These are phyloP conservation scores for Annulohypoxylon bovei DNA, from an alignment of 495 filamentous ascomycete species.

Conservation along the genomic window DNA sequence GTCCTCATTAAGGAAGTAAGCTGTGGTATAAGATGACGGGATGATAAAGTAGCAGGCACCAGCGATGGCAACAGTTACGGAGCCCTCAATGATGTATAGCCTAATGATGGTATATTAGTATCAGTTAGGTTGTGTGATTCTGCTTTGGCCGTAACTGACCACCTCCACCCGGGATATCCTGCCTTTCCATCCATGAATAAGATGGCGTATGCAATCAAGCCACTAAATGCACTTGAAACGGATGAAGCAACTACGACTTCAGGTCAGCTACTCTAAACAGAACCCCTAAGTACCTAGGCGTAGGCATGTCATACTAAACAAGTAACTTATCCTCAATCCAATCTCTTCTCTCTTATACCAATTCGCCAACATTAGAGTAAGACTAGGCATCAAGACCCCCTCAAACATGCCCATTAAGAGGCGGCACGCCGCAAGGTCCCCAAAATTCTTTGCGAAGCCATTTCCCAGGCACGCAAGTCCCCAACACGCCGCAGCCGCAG, in stretches of 20 bases:
- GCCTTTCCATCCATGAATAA: constrained; percentile 49
- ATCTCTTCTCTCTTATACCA: constrained; percentile 51
- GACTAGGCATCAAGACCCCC: constrained; percentile 46
- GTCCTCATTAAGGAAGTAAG: constrained; percentile 64
- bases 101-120: constrained; percentile 27
- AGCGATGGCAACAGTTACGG: constrained; percentile 48
- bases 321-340: constrained; percentile 42
- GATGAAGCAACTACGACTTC: constrained; percentile 35
- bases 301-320: constrained; percentile 33
- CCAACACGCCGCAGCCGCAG: constrained; percentile 43
- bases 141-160: constrained; percentile 28
- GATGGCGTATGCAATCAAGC: constrained; percentile 61
- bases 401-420: constrained; percentile 47
- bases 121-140: no score
- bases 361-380: constrained; percentile 46
- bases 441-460: constrained; percentile 45
- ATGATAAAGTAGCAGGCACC: constrained; percentile 46
- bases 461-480: constrained; percentile 46
- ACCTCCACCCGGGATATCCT: constrained; percentile 52
- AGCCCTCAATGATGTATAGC: constrained; percentile 55
- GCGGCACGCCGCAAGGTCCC: constrained; percentile 41
- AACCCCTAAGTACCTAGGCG: neutral
- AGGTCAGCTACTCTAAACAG: neutral
- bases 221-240: constrained; percentile 50
- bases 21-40: constrained; percentile 50